Percentiles rank a stretch among this genome's conserved stretches.
phyloP scores from a whole-genome alignment of 2,329 filamentous ascomycete species.

The Didymella lethalis region DNA sequence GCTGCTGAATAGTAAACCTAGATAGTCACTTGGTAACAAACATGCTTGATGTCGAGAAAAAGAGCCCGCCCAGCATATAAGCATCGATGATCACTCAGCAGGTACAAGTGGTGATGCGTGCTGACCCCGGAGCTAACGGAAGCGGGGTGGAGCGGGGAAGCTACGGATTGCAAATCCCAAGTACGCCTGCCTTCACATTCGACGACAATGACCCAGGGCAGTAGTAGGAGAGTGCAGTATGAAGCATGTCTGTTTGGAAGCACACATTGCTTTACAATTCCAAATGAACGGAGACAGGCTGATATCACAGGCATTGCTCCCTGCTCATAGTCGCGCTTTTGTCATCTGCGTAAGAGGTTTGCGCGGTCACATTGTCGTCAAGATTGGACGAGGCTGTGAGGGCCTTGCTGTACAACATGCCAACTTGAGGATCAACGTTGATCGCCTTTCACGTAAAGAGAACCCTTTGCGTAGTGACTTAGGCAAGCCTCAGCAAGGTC shows the following conservation, averaged over 20 bases:
- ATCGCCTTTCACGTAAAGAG: neutral
- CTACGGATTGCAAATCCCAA: neutral
- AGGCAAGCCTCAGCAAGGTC: neutral
- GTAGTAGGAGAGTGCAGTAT: no score
- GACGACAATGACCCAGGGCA: no score
- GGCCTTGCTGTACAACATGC: neutral
- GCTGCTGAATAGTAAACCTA: neutral
- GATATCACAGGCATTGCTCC: neutral
- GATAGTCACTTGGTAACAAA: conserved; percentile 5
- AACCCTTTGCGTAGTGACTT: no score
- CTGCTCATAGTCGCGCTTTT: neutral
- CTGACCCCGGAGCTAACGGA: conserved; percentile 10
- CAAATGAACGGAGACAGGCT: neutral
- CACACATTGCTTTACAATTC: neutral
- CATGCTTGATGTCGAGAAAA: neutral
- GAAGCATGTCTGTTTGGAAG: neutral
- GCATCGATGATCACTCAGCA: neutral
- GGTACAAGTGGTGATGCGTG: conserved; percentile 15
- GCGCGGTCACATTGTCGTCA: neutral
- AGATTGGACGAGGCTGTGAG: neutral
- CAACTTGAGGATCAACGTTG: neutral
- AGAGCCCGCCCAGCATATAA: no score
- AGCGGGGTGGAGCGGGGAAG: conserved; percentile 18
- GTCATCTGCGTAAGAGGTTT: neutral
- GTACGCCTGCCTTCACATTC: neutral